Percentiles rank a stretch among this genome's conserved stretches.
These are phyloP conservation scores for Neopestalotiopsis sp. DNA, from an alignment of 2,329 filamentous ascomycete genomes.

Conservation along the genomic window DNA sequence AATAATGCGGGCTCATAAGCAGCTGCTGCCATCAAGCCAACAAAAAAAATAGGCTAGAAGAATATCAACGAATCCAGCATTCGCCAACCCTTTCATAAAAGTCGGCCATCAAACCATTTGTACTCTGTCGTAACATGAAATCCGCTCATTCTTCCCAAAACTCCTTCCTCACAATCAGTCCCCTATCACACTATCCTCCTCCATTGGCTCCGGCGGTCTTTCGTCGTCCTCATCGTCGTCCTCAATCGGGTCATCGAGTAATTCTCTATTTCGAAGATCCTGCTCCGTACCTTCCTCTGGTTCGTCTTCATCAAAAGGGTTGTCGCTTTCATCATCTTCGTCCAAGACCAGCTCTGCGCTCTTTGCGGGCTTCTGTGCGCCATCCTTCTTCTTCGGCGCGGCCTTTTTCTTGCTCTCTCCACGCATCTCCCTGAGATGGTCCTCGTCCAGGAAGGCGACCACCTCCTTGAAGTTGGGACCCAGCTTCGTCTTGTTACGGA, in stretches of 20 bases:
- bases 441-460: slow-evolving; percentile 77
- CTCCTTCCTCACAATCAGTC: slow-evolving; percentile 8
- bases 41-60: not conserved
- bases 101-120: not conserved
- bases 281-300: slow-evolving; percentile 65
- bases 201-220: slow-evolving; percentile 36
- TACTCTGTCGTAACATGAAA: slow-evolving; percentile 4
- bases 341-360: slow-evolving; percentile 53
- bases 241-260: slow-evolving; percentile 55
- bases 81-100: not conserved
- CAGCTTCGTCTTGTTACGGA: slow-evolving; percentile 79
- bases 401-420: slow-evolving; percentile 47
- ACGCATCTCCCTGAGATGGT: slow-evolving; percentile 57
- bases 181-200: slow-evolving; percentile 31
- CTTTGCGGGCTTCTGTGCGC: slow-evolving; percentile 44
- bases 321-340: slow-evolving; percentile 43
- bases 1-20: not conserved
- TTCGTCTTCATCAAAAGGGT: slow-evolving; percentile 54
- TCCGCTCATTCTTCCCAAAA: not conserved
- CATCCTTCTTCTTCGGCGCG: slow-evolving; percentile 48
- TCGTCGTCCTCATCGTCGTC: slow-evolving; percentile 49
- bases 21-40: not conserved
- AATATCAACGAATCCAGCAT: not conserved
- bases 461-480: slow-evolving; percentile 88
- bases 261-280: slow-evolving; percentile 60